These are phyloP conservation scores for Endogone sp. DNA, from an alignment of 192 early-diverging fungal species.

Conservation along the genomic window DNA sequence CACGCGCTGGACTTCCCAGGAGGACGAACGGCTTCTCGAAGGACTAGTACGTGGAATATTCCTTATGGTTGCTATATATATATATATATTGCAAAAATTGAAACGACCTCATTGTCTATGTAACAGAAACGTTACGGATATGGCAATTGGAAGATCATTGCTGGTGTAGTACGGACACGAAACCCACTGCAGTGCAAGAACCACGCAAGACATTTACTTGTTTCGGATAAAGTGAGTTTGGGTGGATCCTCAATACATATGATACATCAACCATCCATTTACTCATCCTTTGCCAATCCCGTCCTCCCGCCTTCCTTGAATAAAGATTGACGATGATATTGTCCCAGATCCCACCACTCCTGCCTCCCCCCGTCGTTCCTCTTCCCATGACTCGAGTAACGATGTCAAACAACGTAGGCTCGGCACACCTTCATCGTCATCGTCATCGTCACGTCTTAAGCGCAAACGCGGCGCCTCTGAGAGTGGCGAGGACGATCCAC, in stretches of 20 bases:
- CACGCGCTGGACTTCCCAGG: conserved; percentile 53
- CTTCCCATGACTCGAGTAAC: neutral
- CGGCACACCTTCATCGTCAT: neutral
- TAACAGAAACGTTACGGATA: conserved; percentile 41
- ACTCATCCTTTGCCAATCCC: neutral
- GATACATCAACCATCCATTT: neutral
- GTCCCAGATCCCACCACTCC: neutral
- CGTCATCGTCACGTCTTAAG: neutral
- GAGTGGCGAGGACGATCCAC: neutral
- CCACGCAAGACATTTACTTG: conserved; percentile 50
- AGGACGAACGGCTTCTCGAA: conserved; percentile 48
- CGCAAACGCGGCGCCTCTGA: neutral
- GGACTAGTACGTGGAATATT: conserved; percentile 42
- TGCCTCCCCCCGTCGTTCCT: neutral
- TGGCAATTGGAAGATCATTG: conserved; percentile 55
- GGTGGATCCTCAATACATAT: too few species aligned
- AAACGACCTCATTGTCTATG: neutral
- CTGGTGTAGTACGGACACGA: conserved; percentile 43
- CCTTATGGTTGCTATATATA: neutral
- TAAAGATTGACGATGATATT: neutral
- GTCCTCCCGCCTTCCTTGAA: too few species aligned
- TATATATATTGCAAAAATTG: too few species aligned
- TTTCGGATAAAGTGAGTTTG: conserved; percentile 27
- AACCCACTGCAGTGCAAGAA: conserved; percentile 61
- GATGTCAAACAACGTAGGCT: neutral